Base-by-base conservation (phyloP, 2,329 filamentous ascomycete species). In the Claviceps sp. region DNA sequence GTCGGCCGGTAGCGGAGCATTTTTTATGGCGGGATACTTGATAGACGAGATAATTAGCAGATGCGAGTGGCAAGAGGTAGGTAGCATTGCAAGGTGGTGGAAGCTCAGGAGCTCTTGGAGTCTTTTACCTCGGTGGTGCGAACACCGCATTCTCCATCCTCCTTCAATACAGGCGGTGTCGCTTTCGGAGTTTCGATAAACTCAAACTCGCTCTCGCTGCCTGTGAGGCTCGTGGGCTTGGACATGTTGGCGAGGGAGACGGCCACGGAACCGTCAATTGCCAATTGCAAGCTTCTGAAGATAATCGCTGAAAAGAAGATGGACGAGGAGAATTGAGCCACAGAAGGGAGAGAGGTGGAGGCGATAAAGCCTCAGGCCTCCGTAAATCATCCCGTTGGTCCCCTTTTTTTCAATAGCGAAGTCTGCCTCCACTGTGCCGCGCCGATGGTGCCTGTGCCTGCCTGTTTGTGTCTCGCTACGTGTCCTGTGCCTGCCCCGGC, bases 1-100 rank as follows among this genome's bases (percentile, higher is more conserved):
- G 68, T 98, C 93, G 58, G 90, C 91, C 40, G 93, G 93, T 44
- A 97, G 81, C 58, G 93, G 89, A 48, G 84, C 87, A 81, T 97
- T 97, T 67, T 94, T 87, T 73, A 97, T 97, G 56, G 89, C 94
- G 64, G 55, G 59, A 54, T 56, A 65, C 66, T 67, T 50, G 13
- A 50, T 46, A 5, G 24, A 34, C 24, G 1, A 24, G 19, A 24
- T 24, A 10, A 39, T 53, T 16, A 53, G 48, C 47, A 38, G 5
- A 40, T 30, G 22, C 17, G 14, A 47, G 37, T 1, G 34, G 19
- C n/a, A 19, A 46, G 10, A 41, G 17, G 11, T 11, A 22, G 19
- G 22, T 7, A 40, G 11, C 30, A 34, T 34, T 11, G 30, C 10
- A 34, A 11, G 7, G 3, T 10, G 11, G 30, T 30, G 26, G 17